A percentile compares a stretch with the other conserved stretches of the same genome.
Evolutionary conservation across 2,329 filamentous ascomycete species (phyloP).

Genomic region (Arthrobotrys pseudoclavata): DNA sequence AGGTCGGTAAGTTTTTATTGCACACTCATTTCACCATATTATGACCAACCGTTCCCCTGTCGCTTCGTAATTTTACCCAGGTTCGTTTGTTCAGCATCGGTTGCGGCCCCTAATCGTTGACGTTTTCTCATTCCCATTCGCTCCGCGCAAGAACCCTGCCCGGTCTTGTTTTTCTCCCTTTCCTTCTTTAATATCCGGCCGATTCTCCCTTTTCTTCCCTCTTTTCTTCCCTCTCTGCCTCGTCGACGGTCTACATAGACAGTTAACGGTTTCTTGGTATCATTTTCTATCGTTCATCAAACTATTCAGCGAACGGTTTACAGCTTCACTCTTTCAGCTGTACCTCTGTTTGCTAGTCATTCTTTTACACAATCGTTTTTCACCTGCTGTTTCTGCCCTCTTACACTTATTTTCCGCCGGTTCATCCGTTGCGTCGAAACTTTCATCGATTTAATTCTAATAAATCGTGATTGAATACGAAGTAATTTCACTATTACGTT

Average conservation of each 20-base stretch:
- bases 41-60: conserved; percentile 51
- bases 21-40: conserved; percentile 58
- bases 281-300: conserved; percentile 63
- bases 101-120: conserved; percentile 59
- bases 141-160: conserved; percentile 60
- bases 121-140: conserved; percentile 48
- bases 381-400: conserved; percentile 46
- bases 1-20: conserved; percentile 55
- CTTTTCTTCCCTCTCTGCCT: conserved; percentile 54
- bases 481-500: conserved; percentile 54
- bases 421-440: conserved; percentile 21
- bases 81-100: conserved; percentile 59
- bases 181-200: conserved; percentile 63
- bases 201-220: conserved; percentile 63
- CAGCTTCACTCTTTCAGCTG: conserved; percentile 64
- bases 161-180: conserved; percentile 61
- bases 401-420: conserved; percentile 20
- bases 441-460: conserved; percentile 56
- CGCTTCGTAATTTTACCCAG: conserved; percentile 59
- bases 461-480: conserved; percentile 55
- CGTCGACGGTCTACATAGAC: conserved; percentile 61
- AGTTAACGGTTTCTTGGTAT: conserved; percentile 60
- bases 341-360: conserved; percentile 64
- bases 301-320: conserved; percentile 62
- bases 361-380: conserved; percentile 62